Conservation (phyloP, 2,329 filamentous ascomycete genomes). For the Polychaeton citri region DNA sequence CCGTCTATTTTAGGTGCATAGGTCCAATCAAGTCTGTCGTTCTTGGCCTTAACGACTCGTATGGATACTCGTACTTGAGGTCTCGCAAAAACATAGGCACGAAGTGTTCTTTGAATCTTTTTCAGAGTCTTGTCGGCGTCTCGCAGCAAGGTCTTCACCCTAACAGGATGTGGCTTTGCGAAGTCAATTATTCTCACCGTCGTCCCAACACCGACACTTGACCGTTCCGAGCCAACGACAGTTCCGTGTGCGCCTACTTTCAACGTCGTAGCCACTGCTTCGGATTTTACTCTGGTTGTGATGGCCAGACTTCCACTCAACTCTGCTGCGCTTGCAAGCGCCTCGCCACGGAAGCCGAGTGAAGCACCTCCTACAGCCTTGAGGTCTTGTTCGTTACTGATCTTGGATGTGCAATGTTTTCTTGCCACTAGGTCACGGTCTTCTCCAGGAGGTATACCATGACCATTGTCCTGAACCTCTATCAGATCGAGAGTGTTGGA, state of each 20-base stretch:
- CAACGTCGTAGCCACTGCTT: constrained; percentile 43
- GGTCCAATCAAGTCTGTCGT: constrained; percentile 42
- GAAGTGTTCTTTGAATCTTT: constrained; percentile 47
- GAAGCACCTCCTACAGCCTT: constrained; percentile 41
- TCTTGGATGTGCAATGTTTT: constrained; percentile 61
- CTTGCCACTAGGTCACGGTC: constrained; percentile 52
- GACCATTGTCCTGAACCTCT: constrained; percentile 61
- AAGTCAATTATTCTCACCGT: constrained; percentile 49
- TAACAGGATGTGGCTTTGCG: constrained; percentile 49
- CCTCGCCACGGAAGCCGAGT: constrained; percentile 66
- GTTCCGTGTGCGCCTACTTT: constrained; percentile 38
- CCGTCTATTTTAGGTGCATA: constrained; percentile 45
- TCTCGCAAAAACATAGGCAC: constrained; percentile 53
- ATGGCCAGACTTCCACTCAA: constrained; percentile 44
- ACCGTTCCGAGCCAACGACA: constrained; percentile 24
- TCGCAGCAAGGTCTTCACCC: constrained; percentile 45
- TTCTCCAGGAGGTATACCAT: constrained; percentile 45
- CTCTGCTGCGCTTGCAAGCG: constrained; percentile 51
- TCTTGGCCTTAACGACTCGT: constrained; percentile 42
- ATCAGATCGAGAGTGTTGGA: constrained; percentile 55
- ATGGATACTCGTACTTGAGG: constrained; percentile 49
- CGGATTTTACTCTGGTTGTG: constrained; percentile 49
- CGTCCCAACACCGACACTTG: constrained; percentile 53
- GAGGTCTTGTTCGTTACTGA: constrained; percentile 51
- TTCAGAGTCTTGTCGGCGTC: constrained; percentile 43